These are phyloP conservation scores for Fusarium staphyleae DNA, from an alignment of 2,329 filamentous ascomycete species.

Conservation along the genomic window DNA sequence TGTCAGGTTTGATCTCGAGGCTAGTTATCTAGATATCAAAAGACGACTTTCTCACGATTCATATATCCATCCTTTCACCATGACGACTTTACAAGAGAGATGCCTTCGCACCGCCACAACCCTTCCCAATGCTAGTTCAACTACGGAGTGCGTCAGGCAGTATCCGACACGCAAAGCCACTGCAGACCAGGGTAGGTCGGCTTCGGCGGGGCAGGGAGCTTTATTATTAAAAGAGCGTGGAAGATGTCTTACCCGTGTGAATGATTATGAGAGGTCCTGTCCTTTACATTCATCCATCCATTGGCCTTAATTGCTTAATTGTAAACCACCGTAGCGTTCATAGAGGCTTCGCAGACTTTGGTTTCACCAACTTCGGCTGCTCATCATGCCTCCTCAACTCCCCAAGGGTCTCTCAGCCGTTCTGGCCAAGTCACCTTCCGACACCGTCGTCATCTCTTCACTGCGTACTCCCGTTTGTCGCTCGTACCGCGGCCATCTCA, in stretches of 20 bases:
- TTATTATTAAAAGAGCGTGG: slow-evolving; percentile 13
- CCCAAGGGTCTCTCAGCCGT: slow-evolving; percentile 72
- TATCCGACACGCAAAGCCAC: slow-evolving; percentile 28
- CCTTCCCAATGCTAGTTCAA: not conserved
- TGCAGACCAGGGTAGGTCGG: slow-evolving; percentile 16
- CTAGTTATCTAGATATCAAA: not conserved
- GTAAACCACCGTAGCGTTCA: not conserved
- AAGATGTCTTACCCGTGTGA: slow-evolving; percentile 38
- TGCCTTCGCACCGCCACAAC: slow-evolving; percentile 15
- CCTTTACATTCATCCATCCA: slow-evolving; percentile 6
- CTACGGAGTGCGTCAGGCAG: not conserved
- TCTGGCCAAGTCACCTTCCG: slow-evolving; percentile 78
- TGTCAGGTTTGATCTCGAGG: too few relatives aligned
- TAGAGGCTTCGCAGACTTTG: not conserved
- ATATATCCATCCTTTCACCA: slow-evolving; percentile 1
- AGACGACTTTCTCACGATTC: slow-evolving; percentile 2
- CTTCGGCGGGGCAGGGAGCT: slow-evolving; percentile 24
- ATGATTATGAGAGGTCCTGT: slow-evolving; percentile 4
- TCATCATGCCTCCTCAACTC: slow-evolving; percentile 33
- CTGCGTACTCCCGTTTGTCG: slow-evolving; percentile 87
- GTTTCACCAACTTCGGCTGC: not conserved
- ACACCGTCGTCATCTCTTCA: slow-evolving; percentile 89
- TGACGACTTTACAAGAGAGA: not conserved
- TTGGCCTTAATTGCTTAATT: slow-evolving; percentile 1
- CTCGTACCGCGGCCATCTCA: slow-evolving; percentile 82